phyloP scores from a whole-genome alignment of 2,329 filamentous ascomycete species.

The Septoria linicola region DNA sequence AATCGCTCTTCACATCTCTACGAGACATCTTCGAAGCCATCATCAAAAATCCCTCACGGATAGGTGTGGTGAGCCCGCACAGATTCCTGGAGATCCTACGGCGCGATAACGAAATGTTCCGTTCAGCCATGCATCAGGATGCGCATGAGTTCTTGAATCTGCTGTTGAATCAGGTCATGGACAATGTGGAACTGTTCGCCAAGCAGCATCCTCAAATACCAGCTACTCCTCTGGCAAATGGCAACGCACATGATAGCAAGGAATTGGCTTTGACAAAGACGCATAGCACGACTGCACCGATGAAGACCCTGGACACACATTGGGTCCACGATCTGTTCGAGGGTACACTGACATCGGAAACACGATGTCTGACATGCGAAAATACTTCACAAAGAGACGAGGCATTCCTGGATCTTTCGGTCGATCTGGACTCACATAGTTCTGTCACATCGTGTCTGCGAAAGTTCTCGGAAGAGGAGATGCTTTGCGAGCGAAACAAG shows the following conservation, averaged over 20 bases:
- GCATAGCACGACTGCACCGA: conserved; percentile 21
- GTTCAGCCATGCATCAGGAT: conserved; percentile 96
- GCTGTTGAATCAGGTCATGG: conserved; percentile 91
- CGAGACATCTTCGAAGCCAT: conserved; percentile 96
- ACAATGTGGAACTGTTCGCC: conserved; percentile 87
- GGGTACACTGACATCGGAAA: conserved; percentile 90
- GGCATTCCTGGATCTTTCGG: conserved; percentile 91
- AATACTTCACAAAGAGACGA: conserved; percentile 93
- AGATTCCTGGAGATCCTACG: conserved; percentile 92
- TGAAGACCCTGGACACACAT: conserved; percentile 45
- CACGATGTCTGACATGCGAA: conserved; percentile 92
- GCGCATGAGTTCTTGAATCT: conserved; percentile 96
- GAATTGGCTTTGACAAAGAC: conserved; percentile 17
- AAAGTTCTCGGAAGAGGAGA: conserved; percentile 97
- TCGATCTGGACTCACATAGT: conserved; percentile 91
- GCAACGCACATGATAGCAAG: conserved; percentile 25
- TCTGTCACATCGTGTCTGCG: conserved; percentile 93
- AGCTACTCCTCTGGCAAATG: conserved; percentile 28
- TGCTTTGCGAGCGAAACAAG: conserved; percentile 97
- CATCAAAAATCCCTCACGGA: conserved; percentile 75
- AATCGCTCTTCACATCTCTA: conserved; percentile 88
- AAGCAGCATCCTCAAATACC: conserved; percentile 55
- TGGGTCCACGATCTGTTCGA: conserved; percentile 99
- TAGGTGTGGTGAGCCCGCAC: conserved; percentile 86
- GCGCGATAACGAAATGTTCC: conserved; percentile 94